These are phyloP conservation scores for Ampelomyces quisqualis DNA, from an alignment of 2,329 filamentous ascomycete genomes.

Conservation along the genomic window DNA sequence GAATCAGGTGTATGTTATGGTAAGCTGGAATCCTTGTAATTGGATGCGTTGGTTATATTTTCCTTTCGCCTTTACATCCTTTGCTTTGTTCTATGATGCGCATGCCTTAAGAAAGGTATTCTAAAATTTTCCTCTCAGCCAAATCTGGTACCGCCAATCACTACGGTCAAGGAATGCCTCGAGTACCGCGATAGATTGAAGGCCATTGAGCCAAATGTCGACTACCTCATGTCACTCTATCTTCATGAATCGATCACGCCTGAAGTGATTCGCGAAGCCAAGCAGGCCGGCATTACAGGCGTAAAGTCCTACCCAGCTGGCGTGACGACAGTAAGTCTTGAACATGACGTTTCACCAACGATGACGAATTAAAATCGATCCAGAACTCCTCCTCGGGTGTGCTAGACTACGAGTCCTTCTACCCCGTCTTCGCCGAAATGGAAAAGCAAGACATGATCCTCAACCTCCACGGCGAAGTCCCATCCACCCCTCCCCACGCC, in stretches of 20 bases:
- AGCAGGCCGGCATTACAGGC: slow-evolving; percentile 68
- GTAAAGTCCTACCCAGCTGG: slow-evolving; percentile 68
- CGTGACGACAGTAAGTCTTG: slow-evolving; percentile 35
- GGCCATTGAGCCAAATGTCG: slow-evolving; percentile 51
- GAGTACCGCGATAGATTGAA: slow-evolving; percentile 49
- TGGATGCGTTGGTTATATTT: neutral
- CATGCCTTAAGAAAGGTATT: no score
- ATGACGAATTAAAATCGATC: slow-evolving; percentile 22
- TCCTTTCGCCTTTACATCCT: neutral
- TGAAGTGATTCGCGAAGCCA: slow-evolving; percentile 67
- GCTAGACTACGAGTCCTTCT: slow-evolving; percentile 67
- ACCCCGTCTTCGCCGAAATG: slow-evolving; percentile 86
- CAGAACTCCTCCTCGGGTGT: slow-evolving; percentile 66
- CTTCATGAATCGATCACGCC: slow-evolving; percentile 52
- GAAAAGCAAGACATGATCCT: slow-evolving; percentile 78
- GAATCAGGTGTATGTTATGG: slow-evolving; percentile 58
- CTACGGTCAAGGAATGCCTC: slow-evolving; percentile 50
- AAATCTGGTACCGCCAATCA: slow-evolving; percentile 54
- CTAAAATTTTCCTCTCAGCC: slow-evolving; percentile 48
- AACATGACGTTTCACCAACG: neutral
- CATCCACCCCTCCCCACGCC: slow-evolving; percentile 47
- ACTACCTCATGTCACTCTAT: slow-evolving; percentile 55
- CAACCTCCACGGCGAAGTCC: slow-evolving; percentile 92
- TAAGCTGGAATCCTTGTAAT: slow-evolving; percentile 30
- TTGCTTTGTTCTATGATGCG: neutral